A percentile compares a stretch with the other conserved stretches of the same genome.
These are phyloP conservation scores for Incumbomyces delicatus DNA, from an alignment of 2,329 filamentous ascomycete species.

Conservation along the genomic window DNA sequence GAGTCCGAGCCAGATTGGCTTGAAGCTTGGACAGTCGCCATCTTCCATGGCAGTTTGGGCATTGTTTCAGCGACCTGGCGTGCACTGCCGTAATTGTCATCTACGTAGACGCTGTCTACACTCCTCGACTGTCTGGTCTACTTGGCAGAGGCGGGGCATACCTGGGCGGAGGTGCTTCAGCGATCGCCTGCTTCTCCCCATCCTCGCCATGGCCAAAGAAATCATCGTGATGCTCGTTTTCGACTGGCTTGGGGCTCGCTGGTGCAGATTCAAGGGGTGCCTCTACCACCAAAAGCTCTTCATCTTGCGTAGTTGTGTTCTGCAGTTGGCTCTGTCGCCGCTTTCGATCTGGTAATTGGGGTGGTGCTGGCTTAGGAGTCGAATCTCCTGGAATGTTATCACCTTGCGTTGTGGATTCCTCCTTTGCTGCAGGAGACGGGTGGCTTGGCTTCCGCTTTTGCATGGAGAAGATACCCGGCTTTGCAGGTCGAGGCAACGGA, in stretches of 20 bases:
- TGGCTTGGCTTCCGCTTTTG: conserved; percentile 57
- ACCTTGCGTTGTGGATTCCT: conserved; percentile 17
- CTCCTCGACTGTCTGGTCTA: not conserved
- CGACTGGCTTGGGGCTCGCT: conserved; percentile 37
- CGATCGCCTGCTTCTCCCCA: not conserved
- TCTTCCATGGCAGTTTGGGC: no score
- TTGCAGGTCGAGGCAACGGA: conserved; percentile 62
- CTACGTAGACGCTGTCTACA: no score
- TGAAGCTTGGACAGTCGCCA: no score
- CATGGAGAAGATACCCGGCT: conserved; percentile 44
- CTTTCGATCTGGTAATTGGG: conserved; percentile 41
- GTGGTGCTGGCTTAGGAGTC: conserved; percentile 26
- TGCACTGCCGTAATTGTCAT: no score
- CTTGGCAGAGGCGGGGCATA: not conserved
- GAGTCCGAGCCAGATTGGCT: no score
- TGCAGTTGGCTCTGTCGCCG: conserved; percentile 31
- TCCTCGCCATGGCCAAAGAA: conserved; percentile 21
- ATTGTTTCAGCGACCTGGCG: no score
- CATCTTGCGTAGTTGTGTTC: conserved; percentile 27
- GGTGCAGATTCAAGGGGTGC: conserved; percentile 56
- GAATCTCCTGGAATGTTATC: conserved; percentile 21
- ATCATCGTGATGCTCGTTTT: conserved; percentile 24
- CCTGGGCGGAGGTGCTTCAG: not conserved
- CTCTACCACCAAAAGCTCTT: conserved; percentile 55
- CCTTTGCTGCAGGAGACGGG: conserved; percentile 24